Evolutionary conservation across 192 early-diverging fungal genomes (phyloP).

Genomic region (Entomortierella parvispora): DNA sequence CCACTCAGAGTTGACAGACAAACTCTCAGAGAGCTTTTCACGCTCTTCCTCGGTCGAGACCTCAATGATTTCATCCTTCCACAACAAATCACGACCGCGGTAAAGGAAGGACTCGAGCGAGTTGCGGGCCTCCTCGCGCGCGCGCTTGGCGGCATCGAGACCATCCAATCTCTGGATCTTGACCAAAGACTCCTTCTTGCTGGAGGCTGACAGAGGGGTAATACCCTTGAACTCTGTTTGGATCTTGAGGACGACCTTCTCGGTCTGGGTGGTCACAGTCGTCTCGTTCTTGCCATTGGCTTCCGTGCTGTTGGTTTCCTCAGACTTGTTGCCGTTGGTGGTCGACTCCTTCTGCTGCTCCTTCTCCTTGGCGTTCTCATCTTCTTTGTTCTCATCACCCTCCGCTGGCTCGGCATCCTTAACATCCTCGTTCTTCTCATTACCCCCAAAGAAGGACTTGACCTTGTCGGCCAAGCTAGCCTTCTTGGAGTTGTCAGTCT

Average conservation of each 20-base stretch:
- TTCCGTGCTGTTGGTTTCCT: constrained; percentile 29
- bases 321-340: constrained; percentile 20
- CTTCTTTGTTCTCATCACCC: constrained; percentile 42
- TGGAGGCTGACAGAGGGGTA: constrained; percentile 56
- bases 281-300: constrained; percentile 45
- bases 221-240: constrained; percentile 65
- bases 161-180: constrained; percentile 49
- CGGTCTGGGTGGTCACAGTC: constrained; percentile 44
- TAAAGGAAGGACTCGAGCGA: constrained; percentile 92
- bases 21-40: constrained; percentile 62
- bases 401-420: constrained; percentile 48
- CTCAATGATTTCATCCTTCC: constrained; percentile 75
- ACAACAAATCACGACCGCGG: constrained; percentile 81
- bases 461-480: constrained; percentile 60
- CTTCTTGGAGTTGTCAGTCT: constrained; percentile 47
- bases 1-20: constrained; percentile 82
- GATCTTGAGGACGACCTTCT: constrained; percentile 70
- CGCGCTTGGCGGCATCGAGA: constrained; percentile 79
- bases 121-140: constrained; percentile 87
- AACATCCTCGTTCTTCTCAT: constrained; percentile 56
- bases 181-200: constrained; percentile 48
- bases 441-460: constrained; percentile 72
- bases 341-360: constrained; percentile 9
- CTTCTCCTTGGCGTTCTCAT: constrained; percentile 25
- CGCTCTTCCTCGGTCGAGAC: constrained; percentile 82